phyloP scores from a whole-genome alignment of 352 stramenopile genomes.

The Globisporangium takayamanum region DNA sequence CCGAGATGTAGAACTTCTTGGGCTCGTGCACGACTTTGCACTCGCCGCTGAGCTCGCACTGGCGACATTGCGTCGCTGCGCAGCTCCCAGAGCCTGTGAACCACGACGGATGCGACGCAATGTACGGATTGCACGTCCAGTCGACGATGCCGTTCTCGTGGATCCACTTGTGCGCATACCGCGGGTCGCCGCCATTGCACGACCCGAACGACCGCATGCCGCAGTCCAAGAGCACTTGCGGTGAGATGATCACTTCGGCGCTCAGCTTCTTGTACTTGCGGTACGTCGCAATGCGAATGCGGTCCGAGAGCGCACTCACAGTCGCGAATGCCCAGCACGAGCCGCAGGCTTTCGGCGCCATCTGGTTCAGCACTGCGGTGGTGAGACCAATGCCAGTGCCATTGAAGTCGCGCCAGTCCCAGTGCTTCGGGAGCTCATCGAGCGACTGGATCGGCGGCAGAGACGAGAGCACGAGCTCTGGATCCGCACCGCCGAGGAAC shows the following conservation, averaged over 20 bases:
- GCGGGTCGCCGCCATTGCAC: slow-evolving; percentile 68
- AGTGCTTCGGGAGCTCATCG: slow-evolving; percentile 55
- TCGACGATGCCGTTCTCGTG: slow-evolving; percentile 79
- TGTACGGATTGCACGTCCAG: slow-evolving; percentile 77
- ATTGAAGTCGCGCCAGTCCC: slow-evolving; percentile 80
- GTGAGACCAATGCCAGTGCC: slow-evolving; percentile 67
- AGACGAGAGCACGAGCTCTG: slow-evolving; percentile 38
- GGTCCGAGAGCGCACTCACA: slow-evolving; percentile 63
- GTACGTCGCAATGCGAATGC: slow-evolving; percentile 64
- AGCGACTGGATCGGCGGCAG: slow-evolving; percentile 43
- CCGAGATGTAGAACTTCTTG: slow-evolving; percentile 62
- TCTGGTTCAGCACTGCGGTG: slow-evolving; percentile 75
- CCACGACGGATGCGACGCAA: slow-evolving; percentile 72
- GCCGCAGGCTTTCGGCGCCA: slow-evolving; percentile 65
- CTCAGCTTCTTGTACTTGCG: slow-evolving; percentile 51
- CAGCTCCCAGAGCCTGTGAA: slow-evolving; percentile 46
- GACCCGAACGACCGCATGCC: slow-evolving; percentile 79
- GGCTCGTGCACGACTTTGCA: slow-evolving; percentile 52
- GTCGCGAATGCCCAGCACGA: slow-evolving; percentile 80
- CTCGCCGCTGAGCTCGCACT: slow-evolving; percentile 48
- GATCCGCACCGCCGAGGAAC: slow-evolving; percentile 61
- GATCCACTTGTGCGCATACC: slow-evolving; percentile 82
- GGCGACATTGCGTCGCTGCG: slow-evolving; percentile 57
- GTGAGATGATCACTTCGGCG: slow-evolving; percentile 56
- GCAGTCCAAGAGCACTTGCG: slow-evolving; percentile 66